Base-by-base conservation (phyloP, 371 early-diverging fungal genomes). In the Batrachochytrium dendrobatidis region DNA sequence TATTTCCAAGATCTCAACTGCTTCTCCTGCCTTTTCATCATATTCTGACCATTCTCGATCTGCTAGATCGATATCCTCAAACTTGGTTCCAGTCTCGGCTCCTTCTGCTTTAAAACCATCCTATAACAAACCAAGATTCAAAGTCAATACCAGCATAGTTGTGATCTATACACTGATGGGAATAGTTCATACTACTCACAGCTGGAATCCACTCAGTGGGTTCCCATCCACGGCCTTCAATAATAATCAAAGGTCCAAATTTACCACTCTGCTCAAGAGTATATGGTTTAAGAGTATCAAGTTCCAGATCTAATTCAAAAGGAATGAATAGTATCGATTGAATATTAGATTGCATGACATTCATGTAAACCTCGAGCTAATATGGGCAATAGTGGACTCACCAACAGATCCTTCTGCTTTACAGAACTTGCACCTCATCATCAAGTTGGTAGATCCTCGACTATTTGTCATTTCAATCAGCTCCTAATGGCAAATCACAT, bases 351-450 rank as follows among this genome's bases (percentile, higher is more conserved):
- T n/a, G n/a, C n/a, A n/a, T n/a, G n/a, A n/a, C n/a, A n/a, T n/a
- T n/a, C n/a, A n/a, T n/a, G n/a, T n/a, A n/a, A n/a, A n/a, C n/a
- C n/a, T n/a, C n/a, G n/a, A n/a, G n/a, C n/a, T n/a, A n/a, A n/a
- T n/a, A n/a, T n/a, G n/a, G n/a, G n/a, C n/a, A n/a, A n/a, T 15
- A 53, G 56, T 31, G 15, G 35, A 55, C 63, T 54, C 33, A 70
- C 68, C 59, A 4, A 65, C 54, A 33, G 62, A 62, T 7, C 70
- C 68, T 20, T 68, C 90, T 44, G 86, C 83, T 60, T 85, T 88
- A 78, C 96, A 95, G 60, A 86, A 87, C 76, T 94, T 92, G 86
- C 96, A 95, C 53, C 76, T 79, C 87, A 94, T 90, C 18, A 90
- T 88, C 53, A 94, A 73, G 71, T 93, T 92, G 55, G 94, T 91